A percentile compares a stretch with the other conserved stretches of the same genome.
Conservation (phyloP, 805 yeast species). For the Candida glaebosa region DNA sequence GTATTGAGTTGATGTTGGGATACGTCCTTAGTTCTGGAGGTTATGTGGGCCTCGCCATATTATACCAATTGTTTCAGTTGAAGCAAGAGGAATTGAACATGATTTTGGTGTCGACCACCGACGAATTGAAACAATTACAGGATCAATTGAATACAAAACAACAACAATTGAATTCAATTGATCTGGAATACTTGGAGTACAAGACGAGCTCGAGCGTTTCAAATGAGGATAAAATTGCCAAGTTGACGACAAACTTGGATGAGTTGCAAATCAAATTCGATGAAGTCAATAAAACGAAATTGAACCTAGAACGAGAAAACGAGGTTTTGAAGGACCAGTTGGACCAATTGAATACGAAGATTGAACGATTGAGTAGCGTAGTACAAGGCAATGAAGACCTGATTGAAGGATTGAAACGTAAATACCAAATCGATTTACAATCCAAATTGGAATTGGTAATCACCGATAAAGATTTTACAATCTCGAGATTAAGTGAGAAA, state of each 20-base stretch:
- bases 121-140: not conserved
- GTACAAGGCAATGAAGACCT: not conserved
- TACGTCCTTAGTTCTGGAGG: slow-evolving; percentile 2
- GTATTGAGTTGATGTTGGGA: too few species aligned
- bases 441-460: slow-evolving; percentile 19
- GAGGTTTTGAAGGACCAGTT: too few species aligned
- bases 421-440: slow-evolving; percentile 23
- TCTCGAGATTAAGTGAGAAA: slow-evolving; percentile 6
- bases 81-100: not conserved
- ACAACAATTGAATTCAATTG: not conserved
- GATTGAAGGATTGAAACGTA: slow-evolving; percentile 8
- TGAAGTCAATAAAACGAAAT: too few species aligned
- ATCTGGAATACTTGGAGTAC: not conserved
- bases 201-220: not conserved
- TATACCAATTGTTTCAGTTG: not conserved
- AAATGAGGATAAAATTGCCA: not conserved
- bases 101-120: not conserved
- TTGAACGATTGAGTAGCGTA: not conserved
- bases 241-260: too few species aligned
- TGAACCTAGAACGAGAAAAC: too few species aligned
- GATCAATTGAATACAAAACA: not conserved
- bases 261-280: too few species aligned
- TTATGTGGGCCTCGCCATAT: not conserved
- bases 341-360: not conserved
- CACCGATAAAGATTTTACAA: slow-evolving; percentile 20